A percentile compares a stretch with the other conserved stretches of the same genome.
Conservation (phyloP, 352 stramenopile species). For the Globisporangium echinulatum region DNA sequence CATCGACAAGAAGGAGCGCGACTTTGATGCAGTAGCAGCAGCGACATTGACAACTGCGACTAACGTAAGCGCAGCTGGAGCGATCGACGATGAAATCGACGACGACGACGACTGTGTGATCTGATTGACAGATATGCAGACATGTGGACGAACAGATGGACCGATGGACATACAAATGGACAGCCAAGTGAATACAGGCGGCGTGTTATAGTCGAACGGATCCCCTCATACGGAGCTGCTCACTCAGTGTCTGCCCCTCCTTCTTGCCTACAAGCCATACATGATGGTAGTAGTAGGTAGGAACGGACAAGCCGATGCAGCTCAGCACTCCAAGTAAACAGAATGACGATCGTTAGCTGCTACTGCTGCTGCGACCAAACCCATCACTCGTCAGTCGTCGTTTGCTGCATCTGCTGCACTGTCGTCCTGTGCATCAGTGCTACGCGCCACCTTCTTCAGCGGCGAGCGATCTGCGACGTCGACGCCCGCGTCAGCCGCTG, state of each 20-base stretch:
- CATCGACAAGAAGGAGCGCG: constrained; percentile 44
- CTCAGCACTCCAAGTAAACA: no score
- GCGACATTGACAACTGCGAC: background rate
- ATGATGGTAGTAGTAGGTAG: no score
- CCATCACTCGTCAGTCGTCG: background rate
- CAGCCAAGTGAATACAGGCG: background rate
- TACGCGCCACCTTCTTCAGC: constrained; percentile 11
- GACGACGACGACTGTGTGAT: constrained; percentile 47
- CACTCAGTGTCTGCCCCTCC: no score
- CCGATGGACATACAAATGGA: background rate
- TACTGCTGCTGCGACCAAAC: no score
- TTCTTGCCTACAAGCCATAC: no score
- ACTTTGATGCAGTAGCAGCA: constrained; percentile 4
- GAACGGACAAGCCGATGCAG: no score
- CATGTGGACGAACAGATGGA: background rate
- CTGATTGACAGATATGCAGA: constrained; percentile 9
- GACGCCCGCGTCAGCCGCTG: background rate
- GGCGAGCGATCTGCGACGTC: background rate
- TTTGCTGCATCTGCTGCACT: background rate
- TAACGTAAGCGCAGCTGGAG: background rate
- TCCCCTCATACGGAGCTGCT: background rate
- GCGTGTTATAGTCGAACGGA: background rate
- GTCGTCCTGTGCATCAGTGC: background rate
- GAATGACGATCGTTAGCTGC: no score
- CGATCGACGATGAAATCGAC: constrained; percentile 13